These are phyloP conservation scores for Sporothrix globosa DNA, from an alignment of 2,329 filamentous ascomycete genomes.

Conservation along the genomic window DNA sequence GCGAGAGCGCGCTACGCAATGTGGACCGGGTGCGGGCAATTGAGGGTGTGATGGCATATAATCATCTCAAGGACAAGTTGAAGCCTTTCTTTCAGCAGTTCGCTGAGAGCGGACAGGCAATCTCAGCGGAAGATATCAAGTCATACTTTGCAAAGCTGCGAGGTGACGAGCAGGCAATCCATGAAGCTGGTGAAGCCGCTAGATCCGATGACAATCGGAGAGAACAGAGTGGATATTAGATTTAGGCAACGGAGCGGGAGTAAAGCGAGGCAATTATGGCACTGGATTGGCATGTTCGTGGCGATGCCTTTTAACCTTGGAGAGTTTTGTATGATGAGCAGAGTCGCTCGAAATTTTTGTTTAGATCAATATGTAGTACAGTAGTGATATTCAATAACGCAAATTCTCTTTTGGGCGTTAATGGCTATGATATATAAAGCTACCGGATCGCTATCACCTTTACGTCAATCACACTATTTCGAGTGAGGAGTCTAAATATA, in stretches of 20 bases:
- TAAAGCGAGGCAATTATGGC: background rate
- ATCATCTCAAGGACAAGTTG: constrained; percentile 93
- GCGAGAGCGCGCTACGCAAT: constrained; percentile 87
- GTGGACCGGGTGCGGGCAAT: constrained; percentile 93
- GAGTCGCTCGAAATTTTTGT: too few species aligned
- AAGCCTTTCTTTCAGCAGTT: constrained; percentile 93
- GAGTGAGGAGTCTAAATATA: background rate
- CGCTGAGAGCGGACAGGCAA: constrained; percentile 83
- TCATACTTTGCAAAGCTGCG: constrained; percentile 91
- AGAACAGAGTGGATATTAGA: constrained; percentile 59
- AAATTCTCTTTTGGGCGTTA: too few species aligned
- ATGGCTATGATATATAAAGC: too few species aligned
- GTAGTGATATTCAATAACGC: too few species aligned
- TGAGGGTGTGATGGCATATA: constrained; percentile 97
- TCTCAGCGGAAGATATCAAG: constrained; percentile 95
- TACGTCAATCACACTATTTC: background rate
- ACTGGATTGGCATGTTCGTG: background rate
- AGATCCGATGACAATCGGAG: constrained; percentile 48
- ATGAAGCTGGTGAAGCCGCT: constrained; percentile 61
- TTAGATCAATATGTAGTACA: too few species aligned
- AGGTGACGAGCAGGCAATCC: constrained; percentile 78
- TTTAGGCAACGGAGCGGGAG: background rate
- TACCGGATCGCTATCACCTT: too few species aligned
- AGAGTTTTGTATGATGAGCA: background rate
- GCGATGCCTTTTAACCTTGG: background rate